A percentile compares a stretch with the other conserved stretches of the same genome.
Conservation (phyloP, 331 rosid genomes). For the Acacia concinna region DNA sequence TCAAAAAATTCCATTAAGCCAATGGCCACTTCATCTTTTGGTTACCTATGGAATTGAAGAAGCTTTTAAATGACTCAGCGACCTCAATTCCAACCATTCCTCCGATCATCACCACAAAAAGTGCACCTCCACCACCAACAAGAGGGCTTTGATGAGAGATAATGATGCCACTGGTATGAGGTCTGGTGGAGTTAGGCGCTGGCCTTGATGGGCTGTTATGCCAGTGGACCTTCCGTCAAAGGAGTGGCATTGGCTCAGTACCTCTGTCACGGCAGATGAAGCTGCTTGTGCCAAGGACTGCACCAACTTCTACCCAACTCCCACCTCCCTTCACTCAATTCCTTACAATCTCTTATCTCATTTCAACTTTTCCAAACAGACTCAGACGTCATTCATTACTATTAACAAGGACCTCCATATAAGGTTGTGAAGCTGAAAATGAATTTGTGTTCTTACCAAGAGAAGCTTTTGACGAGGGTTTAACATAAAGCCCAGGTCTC, state of each 20-base stretch:
- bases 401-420: neutral
- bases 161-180: no score
- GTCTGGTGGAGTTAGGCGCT: constrained; percentile 85
- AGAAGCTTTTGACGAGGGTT: constrained; percentile 63
- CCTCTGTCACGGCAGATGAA: constrained; percentile 93
- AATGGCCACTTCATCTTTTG: no score
- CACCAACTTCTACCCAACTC: constrained; percentile 70
- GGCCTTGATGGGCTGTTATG: constrained; percentile 98
- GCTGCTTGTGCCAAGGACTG: constrained; percentile 96
- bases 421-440: neutral
- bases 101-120: constrained; percentile 6
- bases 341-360: constrained; percentile 39
- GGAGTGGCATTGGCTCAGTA: constrained; percentile 89
- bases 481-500: neutral
- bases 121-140: no score
- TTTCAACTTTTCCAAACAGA: constrained; percentile 40
- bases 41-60: no score
- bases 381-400: constrained; percentile 17
- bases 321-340: constrained; percentile 38
- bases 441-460: constrained; percentile 46
- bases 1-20: no score
- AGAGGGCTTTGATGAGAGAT: no score
- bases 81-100: neutral
- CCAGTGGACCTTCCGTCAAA: constrained; percentile 79
- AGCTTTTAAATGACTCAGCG: no score